Evolutionary conservation across 768 basidiomycete species (phyloP).

Genomic region (Rossbeevera mucosa): DNA sequence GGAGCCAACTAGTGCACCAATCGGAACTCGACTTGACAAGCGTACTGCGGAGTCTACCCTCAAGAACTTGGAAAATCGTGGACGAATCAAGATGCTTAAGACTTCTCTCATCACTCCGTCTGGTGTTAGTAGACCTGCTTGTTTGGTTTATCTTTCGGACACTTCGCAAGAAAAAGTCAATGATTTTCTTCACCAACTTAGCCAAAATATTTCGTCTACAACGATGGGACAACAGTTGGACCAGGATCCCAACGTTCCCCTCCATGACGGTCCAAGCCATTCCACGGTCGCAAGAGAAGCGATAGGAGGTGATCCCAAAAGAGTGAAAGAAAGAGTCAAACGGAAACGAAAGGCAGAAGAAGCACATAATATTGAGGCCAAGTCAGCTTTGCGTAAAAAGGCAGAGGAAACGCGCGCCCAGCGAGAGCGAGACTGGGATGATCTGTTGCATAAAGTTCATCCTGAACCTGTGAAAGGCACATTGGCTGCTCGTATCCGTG

Average conservation of each 20-base stretch:
- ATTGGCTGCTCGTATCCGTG: slow-evolving; percentile 47
- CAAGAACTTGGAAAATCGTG: slow-evolving; percentile 56
- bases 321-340: slow-evolving; percentile 34
- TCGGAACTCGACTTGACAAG: slow-evolving; percentile 67
- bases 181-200: slow-evolving; percentile 53
- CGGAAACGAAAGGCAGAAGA: slow-evolving; percentile 27
- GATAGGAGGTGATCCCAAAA: slow-evolving; percentile 41
- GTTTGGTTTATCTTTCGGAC: slow-evolving; percentile 62
- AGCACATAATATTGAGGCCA: slow-evolving; percentile 40
- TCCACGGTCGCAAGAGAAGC: slow-evolving; percentile 40
- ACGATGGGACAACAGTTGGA: slow-evolving; percentile 34
- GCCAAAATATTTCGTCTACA: slow-evolving; percentile 33
- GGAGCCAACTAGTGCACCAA: slow-evolving; percentile 66
- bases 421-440: slow-evolving; percentile 64
- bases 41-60: slow-evolving; percentile 61
- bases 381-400: slow-evolving; percentile 55
- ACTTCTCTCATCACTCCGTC: slow-evolving; percentile 58
- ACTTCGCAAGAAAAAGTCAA: slow-evolving; percentile 50
- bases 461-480: slow-evolving; percentile 48
- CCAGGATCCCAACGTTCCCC: slow-evolving; percentile 52
- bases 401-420: slow-evolving; percentile 56
- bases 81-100: slow-evolving; percentile 65
- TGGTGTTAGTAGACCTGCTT: slow-evolving; percentile 54
- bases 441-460: slow-evolving; percentile 51
- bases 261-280: slow-evolving; percentile 41